Conservation (phyloP, 495 filamentous ascomycete species). For the Monascus purpureus region DNA sequence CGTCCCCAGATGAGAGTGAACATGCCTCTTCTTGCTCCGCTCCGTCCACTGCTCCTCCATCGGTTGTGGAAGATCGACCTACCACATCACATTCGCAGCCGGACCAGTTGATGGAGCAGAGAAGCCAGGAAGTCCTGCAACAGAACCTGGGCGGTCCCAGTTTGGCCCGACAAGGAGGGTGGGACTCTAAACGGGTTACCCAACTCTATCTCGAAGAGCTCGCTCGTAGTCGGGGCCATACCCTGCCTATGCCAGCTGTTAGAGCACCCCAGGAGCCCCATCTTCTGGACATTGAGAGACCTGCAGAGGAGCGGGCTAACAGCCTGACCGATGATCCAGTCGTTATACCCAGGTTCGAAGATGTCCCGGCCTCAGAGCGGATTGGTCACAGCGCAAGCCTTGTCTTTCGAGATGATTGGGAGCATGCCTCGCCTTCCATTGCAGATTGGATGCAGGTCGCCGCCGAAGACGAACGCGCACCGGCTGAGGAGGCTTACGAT, state of each 20-base stretch:
- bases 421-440: conserved; percentile 41
- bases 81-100: conserved; percentile 8
- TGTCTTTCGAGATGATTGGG: conserved; percentile 35
- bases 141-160: conserved; percentile 18
- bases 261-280: conserved; percentile 10
- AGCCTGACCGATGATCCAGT: conserved; percentile 25
- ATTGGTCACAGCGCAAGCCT: conserved; percentile 27
- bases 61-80: conserved; percentile 10
- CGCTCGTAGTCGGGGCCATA: conserved; percentile 20
- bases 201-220: conserved; percentile 41
- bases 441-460: conserved; percentile 40
- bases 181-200: conserved; percentile 39
- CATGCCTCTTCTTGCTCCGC: conserved; percentile 18
- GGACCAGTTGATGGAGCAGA: conserved; percentile 8
- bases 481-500: conserved; percentile 6
- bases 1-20: conserved; percentile 12
- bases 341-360: conserved; percentile 16
- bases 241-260: conserved; percentile 8
- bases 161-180: conserved; percentile 34
- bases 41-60: conserved; percentile 17
- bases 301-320: conserved; percentile 9
- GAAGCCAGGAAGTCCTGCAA: conserved; percentile 4
- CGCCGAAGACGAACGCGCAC: conserved; percentile 22
- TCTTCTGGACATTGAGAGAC: conserved; percentile 2
- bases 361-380: conserved; percentile 8